Conservation (phyloP, 2,329 filamentous ascomycete genomes). For the Zymoseptoria brevis region DNA sequence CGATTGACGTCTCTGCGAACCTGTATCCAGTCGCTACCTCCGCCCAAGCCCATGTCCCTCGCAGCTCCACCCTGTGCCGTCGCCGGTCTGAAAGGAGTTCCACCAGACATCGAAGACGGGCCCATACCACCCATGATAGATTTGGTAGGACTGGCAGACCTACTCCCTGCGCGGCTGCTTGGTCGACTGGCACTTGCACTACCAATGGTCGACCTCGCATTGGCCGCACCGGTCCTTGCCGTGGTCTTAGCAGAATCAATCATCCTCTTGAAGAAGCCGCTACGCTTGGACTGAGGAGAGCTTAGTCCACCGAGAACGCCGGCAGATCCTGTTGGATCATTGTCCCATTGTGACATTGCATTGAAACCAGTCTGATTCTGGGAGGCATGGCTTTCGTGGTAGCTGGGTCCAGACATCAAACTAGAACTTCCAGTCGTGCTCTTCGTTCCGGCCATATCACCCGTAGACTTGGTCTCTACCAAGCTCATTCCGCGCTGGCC, state of each 20-base stretch:
- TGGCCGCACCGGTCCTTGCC: conserved; percentile 63
- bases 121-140: conserved; percentile 38
- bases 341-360: conserved; percentile 57
- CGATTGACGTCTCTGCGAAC: conserved; percentile 91
- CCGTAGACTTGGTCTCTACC: conserved; percentile 19
- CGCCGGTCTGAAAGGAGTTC: conserved; percentile 26
- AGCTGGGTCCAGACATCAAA: conserved; percentile 38
- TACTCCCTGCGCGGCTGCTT: conserved; percentile 32
- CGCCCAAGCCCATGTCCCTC: conserved; percentile 62
- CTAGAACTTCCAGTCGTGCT: conserved; percentile 50
- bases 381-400: conserved; percentile 79
- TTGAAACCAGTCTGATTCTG: conserved; percentile 45
- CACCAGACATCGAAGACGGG: conserved; percentile 49
- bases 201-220: conserved; percentile 75
- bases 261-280: conserved; percentile 92
- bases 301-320: conserved; percentile 69
- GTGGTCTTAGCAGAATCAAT: conserved; percentile 90
- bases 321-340: conserved; percentile 54
- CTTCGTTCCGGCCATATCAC: conserved; percentile 22
- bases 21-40: conserved; percentile 84
- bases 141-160: conserved; percentile 42
- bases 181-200: conserved; percentile 39
- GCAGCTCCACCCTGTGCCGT: conserved; percentile 36
- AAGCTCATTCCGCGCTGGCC: conserved; percentile 18
- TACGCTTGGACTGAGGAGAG: conserved; percentile 64